Evolutionary conservation across 2,329 filamentous ascomycete species (phyloP).

Genomic region (Ophiosphaerella herpotricha): DNA sequence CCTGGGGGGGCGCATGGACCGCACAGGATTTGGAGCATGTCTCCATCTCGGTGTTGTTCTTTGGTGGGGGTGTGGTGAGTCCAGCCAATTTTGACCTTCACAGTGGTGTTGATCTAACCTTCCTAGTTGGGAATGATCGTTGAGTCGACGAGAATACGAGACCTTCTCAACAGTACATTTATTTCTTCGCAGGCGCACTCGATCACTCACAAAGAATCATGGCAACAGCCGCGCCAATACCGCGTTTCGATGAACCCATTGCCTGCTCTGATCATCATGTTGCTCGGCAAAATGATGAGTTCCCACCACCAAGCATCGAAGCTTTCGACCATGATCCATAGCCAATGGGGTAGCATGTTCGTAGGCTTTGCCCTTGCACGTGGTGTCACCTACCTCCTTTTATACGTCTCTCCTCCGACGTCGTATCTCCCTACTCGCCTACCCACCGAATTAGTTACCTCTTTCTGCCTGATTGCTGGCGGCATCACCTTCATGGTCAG

Average conservation of each 20-base stretch:
- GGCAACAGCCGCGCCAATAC: constrained; percentile 69
- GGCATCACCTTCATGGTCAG: constrained; percentile 93
- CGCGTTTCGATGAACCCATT: constrained; percentile 83
- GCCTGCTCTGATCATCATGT: constrained; percentile 81
- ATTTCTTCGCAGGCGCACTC: constrained; percentile 43
- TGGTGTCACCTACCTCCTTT: constrained; percentile 75
- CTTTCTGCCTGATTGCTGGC: constrained; percentile 86
- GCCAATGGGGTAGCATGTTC: constrained; percentile 88
- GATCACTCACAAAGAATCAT: constrained; percentile 48
- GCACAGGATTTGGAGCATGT: constrained; percentile 86
- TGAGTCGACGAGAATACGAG: constrained; percentile 69
- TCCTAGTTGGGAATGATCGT: constrained; percentile 75
- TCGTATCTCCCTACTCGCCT: constrained; percentile 82
- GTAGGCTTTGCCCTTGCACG: constrained; percentile 80
- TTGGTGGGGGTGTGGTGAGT: constrained; percentile 84
- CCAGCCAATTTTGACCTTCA: not conserved
- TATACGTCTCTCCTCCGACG: constrained; percentile 79
- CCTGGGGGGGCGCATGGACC: constrained; percentile 72
- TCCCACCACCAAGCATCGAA: constrained; percentile 84
- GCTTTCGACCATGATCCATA: constrained; percentile 89
- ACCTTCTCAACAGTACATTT: constrained; percentile 63
- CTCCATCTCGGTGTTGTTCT: constrained; percentile 90
- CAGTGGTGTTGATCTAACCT: constrained; percentile 25
- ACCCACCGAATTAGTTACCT: constrained; percentile 83
- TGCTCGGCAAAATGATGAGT: constrained; percentile 93